Percentiles rank a stretch among this genome's conserved stretches.
phyloP scores from a whole-genome alignment of 2,329 filamentous ascomycete species.

The Graphilbum ipis-grandicollis region DNA sequence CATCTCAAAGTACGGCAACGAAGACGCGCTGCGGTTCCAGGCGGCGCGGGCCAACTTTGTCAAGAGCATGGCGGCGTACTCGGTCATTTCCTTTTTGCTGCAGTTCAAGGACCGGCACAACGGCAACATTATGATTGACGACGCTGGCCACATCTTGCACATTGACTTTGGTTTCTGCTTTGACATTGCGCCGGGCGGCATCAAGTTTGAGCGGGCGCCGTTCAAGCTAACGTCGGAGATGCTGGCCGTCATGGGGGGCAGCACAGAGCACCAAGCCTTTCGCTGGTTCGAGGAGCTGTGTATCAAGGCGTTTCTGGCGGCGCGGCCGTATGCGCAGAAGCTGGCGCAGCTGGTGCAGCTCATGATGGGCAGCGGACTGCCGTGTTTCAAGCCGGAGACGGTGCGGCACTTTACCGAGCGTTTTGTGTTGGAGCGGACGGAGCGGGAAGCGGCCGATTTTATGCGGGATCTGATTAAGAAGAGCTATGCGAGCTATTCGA shows the following conservation, averaged over 20 bases:
- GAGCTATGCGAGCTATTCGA: conserved; percentile 81
- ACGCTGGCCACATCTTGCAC: conserved; percentile 90
- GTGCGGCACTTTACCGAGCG: conserved; percentile 82
- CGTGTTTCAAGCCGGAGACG: conserved; percentile 95
- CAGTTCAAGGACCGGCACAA: conserved; percentile 99
- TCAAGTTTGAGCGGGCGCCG: conserved; percentile 92
- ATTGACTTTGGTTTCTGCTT: conserved; percentile 99
- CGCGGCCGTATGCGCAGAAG: conserved; percentile 73
- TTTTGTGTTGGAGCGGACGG: conserved; percentile 81
- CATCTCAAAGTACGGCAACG: conserved; percentile 88
- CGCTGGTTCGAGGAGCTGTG: conserved; percentile 93
- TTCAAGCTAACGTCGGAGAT: conserved; percentile 98
- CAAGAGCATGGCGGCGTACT: conserved; percentile 98
- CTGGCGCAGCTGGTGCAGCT: conserved; percentile 76
- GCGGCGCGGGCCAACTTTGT: conserved; percentile 93
- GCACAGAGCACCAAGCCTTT: conserved; percentile 70
- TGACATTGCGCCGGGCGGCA: conserved; percentile 90
- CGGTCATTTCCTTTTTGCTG: conserved; percentile 84
- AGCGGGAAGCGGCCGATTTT: conserved; percentile 86
- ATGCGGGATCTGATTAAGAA: conserved; percentile 80
- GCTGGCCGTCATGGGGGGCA: conserved; percentile 97
- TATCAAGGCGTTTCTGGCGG: conserved; percentile 85
- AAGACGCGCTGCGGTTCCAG: conserved; percentile 89
- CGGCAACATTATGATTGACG: conserved; percentile 99
- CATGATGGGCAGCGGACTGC: conserved; percentile 92